Conservation (phyloP, 768 basidiomycete genomes). For the Mycena rebaudengoi region DNA sequence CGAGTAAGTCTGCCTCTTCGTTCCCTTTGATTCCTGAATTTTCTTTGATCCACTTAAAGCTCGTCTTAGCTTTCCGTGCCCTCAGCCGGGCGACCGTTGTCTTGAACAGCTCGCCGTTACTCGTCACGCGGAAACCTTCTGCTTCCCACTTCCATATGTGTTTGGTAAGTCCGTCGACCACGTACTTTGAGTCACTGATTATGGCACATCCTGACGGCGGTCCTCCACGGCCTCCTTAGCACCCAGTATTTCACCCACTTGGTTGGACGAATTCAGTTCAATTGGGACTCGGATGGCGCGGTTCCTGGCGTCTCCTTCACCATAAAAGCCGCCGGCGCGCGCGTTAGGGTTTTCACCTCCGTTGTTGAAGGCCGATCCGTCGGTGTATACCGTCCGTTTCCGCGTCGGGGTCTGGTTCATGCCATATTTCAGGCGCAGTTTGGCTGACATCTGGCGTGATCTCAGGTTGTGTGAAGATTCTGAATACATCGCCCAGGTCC, state of each 20-base stretch:
- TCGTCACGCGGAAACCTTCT: not conserved
- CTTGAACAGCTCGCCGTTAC: not conserved
- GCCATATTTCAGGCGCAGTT: not conserved
- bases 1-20: not conserved
- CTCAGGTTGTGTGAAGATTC: not conserved
- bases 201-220: constrained; percentile 7
- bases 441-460: not conserved
- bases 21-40: not conserved
- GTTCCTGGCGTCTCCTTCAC: constrained; percentile 4
- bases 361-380: constrained; percentile 12
- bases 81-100: not conserved
- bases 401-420: not conserved
- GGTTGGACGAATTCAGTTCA: constrained; percentile 3
- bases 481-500: not conserved
- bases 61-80: not conserved
- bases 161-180: constrained; percentile 19
- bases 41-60: not conserved
- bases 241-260: constrained; percentile 23
- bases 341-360: constrained; percentile 1
- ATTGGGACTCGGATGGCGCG: not conserved
- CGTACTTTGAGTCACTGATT: constrained; percentile 25
- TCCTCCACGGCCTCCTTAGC: not conserved
- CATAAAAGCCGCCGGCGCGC: constrained; percentile 15
- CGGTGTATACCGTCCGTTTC: constrained; percentile 2
- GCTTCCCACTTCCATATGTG: constrained; percentile 12